A percentile compares a stretch with the other conserved stretches of the same genome.
Conservation (phyloP, 2,329 filamentous ascomycete genomes). For the Phaeosphaeria sp. region DNA sequence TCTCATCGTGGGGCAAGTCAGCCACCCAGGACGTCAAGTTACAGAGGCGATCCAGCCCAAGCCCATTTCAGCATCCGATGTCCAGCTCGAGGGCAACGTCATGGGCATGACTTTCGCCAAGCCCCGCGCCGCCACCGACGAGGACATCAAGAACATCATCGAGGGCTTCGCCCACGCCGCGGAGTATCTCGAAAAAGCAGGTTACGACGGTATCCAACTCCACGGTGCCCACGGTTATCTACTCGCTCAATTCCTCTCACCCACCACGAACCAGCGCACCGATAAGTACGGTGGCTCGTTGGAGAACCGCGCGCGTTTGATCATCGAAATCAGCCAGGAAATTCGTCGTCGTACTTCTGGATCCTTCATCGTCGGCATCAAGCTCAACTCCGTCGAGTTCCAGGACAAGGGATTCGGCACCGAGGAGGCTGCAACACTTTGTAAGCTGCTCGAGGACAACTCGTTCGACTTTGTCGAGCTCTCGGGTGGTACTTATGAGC, state of each 20-base stretch:
- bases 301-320: conserved; percentile 52
- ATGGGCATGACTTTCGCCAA: conserved; percentile 60
- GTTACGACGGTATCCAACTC: conserved; percentile 61
- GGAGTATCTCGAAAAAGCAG: conserved; percentile 67
- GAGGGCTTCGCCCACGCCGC: conserved; percentile 68
- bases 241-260: conserved; percentile 55
- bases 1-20: conserved; percentile 67
- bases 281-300: conserved; percentile 55
- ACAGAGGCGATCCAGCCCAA: conserved; percentile 53
- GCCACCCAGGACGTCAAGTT: conserved; percentile 68
- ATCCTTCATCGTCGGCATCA: conserved; percentile 60
- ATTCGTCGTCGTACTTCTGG: conserved; percentile 45
- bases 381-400: conserved; percentile 66
- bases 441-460: conserved; percentile 57
- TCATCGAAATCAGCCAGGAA: conserved; percentile 50
- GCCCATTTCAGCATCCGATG: conserved; percentile 59
- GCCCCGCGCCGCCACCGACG: conserved; percentile 60
- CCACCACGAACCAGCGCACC: conserved; percentile 51
- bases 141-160: conserved; percentile 64
- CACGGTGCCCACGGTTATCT: conserved; percentile 56
- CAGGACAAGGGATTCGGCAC: conserved; percentile 60
- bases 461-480: conserved; percentile 66
- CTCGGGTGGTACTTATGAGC: conserved; percentile 66
- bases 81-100: conserved; percentile 41
- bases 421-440: conserved; percentile 59